phyloP scores from a whole-genome alignment of 352 stramenopile genomes.

The Phytophthora parvispora region DNA sequence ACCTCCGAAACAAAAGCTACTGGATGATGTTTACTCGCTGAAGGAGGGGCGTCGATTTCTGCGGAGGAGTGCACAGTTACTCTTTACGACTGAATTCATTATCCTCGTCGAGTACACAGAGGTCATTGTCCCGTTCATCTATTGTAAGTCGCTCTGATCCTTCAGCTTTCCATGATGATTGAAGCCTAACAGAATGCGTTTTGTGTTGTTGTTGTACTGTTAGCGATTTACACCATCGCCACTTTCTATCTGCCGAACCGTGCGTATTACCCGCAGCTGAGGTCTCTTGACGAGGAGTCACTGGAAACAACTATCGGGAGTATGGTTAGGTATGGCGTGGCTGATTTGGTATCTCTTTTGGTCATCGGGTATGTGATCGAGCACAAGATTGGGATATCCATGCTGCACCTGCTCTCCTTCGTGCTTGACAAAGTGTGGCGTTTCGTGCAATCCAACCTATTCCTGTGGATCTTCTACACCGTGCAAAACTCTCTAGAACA shows the following conservation, averaged over 20 bases:
- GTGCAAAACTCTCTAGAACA: slow-evolving; percentile 29
- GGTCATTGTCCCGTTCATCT: slow-evolving; percentile 37
- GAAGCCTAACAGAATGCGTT: too few relatives aligned
- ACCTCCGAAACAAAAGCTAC: neutral
- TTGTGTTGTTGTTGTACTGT: neutral
- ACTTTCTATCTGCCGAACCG: slow-evolving; percentile 20
- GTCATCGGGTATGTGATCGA: slow-evolving; percentile 3
- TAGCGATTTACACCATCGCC: slow-evolving; percentile 7
- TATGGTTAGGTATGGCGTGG: slow-evolving; percentile 8
- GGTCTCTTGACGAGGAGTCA: slow-evolving; percentile 1
- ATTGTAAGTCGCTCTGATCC: slow-evolving; percentile 18
- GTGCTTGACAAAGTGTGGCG: slow-evolving; percentile 11
- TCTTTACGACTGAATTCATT: slow-evolving; percentile 40
- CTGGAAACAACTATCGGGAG: slow-evolving; percentile 3
- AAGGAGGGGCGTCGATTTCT: slow-evolving; percentile 16
- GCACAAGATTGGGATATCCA: slow-evolving; percentile 16
- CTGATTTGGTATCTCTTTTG: slow-evolving; percentile 17
- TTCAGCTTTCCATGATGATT: neutral
- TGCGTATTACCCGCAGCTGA: slow-evolving; percentile 26
- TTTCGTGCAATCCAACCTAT: slow-evolving; percentile 23
- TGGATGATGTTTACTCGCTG: slow-evolving; percentile 4
- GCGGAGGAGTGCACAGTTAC: slow-evolving; percentile 19
- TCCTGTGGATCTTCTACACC: slow-evolving; percentile 32
- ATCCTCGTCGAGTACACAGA: slow-evolving; percentile 39
- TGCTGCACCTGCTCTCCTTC: slow-evolving; percentile 26